Evolutionary conservation across 768 basidiomycete genomes (phyloP), one percentile per base, ranked within the genome.

Genomic region (Russula emetica): DNA sequence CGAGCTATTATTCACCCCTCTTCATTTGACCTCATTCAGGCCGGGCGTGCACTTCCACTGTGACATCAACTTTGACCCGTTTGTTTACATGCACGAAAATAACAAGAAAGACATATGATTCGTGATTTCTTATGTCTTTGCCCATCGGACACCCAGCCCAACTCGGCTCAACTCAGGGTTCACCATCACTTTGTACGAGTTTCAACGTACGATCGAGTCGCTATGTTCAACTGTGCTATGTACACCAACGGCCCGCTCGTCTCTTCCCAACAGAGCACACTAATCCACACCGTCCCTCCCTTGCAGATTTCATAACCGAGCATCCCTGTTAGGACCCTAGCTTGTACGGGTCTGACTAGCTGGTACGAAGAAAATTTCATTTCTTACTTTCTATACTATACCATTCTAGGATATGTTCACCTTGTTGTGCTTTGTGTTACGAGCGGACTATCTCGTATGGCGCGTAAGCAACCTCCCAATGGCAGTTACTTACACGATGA

Each of bases 31-130:
- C 36, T 11, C 11, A 7, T 66, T 42, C 59, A 90, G 88, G 68
- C 92, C 94, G 9, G 81, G 82, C 61, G 84, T 94, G 60, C 85
- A 86, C 71, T 86, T 84, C 72, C 94, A 87, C 75, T 95, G 93
- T 70, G 88, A 94, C 67, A 64, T 92, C 50, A 77, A 83, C 71
- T 74, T 71, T 55, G 72, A 82, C 64, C 81, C 93, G 0, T 94
- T 95, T 79, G 73, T 85, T 50, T 78, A 84, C 60, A 92, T 95
- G 90, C 78, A 88, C 70, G 83, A 86, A 53, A 78, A 88, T 64
- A 83, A 90, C 44, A 92, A 92, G n/a, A n/a, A n/a, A n/a, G 76
- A 83, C 88, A 51, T 97, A 97, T 69, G 93, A 93, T 83, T 67
- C 2, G 60, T 58, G 9, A 9, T 20, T 64, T 67, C 40, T 26